Conservation (phyloP, 352 stramenopile species). For the Globisporangium okanoganense region DNA sequence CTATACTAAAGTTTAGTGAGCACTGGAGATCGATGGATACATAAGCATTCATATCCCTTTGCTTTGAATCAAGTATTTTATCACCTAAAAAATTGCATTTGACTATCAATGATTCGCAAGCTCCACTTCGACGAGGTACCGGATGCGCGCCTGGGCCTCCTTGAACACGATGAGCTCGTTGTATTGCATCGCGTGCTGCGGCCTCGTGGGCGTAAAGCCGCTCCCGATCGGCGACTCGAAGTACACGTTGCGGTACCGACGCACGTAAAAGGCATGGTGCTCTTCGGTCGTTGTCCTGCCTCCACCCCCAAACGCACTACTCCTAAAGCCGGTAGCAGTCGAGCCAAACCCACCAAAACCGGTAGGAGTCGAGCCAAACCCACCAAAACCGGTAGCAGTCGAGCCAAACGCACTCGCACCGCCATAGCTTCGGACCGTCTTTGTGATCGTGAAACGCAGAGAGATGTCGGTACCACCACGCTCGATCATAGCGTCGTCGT, state of each 20-base stretch:
- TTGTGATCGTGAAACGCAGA: background rate
- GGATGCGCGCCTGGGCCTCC: slow-evolving; percentile 60
- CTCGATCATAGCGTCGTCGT: background rate
- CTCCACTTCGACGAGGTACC: slow-evolving; percentile 70
- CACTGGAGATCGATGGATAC: too few relatives aligned
- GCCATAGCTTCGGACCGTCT: background rate
- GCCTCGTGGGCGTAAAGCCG: background rate
- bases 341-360: background rate
- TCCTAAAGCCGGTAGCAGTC: too few relatives aligned
- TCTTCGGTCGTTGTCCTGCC: background rate
- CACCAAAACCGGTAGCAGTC: too few relatives aligned
- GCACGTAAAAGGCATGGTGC: background rate
- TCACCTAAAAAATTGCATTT: too few relatives aligned
- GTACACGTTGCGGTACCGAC: slow-evolving; percentile 2
- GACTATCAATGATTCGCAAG: background rate
- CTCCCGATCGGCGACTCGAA: slow-evolving; percentile 1
- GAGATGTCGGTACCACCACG: background rate
- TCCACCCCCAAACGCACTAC: too few relatives aligned
- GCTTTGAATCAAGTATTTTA: too few relatives aligned
- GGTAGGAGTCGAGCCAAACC: too few relatives aligned
- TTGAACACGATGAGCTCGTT: slow-evolving; percentile 79
- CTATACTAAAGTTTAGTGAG: too few relatives aligned
- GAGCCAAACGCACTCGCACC: too few relatives aligned
- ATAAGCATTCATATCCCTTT: too few relatives aligned
- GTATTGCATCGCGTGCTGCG: slow-evolving; percentile 22